Conservation (phyloP, 2,329 filamentous ascomycete species). For the Monilinia polystroma region DNA sequence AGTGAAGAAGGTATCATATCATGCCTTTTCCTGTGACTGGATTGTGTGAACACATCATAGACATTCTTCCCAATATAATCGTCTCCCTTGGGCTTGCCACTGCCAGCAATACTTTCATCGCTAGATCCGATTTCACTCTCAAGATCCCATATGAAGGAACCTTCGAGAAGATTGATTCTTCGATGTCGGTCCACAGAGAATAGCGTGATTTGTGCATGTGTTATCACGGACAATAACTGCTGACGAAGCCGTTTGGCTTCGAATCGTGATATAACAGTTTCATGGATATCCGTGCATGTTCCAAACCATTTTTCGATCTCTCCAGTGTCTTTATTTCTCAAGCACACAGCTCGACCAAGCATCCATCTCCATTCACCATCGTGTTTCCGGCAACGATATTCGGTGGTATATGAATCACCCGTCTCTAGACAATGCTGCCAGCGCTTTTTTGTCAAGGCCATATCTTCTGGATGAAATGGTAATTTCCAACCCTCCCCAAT, state of each 20-base stretch:
- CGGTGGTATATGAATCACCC: slow-evolving; percentile 66
- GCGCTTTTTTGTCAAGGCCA: slow-evolving; percentile 51
- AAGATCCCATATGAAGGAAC: slow-evolving; percentile 56
- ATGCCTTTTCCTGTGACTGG: slow-evolving; percentile 19
- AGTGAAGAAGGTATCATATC: slow-evolving; percentile 47
- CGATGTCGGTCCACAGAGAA: slow-evolving; percentile 67
- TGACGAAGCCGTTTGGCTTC: slow-evolving; percentile 64
- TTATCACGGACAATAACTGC: slow-evolving; percentile 70
- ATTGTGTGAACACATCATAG: slow-evolving; percentile 59
- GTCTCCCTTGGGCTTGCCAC: slow-evolving; percentile 31
- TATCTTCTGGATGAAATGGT: slow-evolving; percentile 70
- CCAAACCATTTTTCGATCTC: slow-evolving; percentile 78
- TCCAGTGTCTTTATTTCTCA: slow-evolving; percentile 63
- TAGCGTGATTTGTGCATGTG: slow-evolving; percentile 72
- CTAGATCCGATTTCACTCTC: slow-evolving; percentile 37
- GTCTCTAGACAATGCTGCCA: slow-evolving; percentile 66
- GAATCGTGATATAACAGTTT: slow-evolving; percentile 67
- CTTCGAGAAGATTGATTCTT: slow-evolving; percentile 68
- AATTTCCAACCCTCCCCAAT: slow-evolving; percentile 61
- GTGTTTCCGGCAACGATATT: slow-evolving; percentile 67
- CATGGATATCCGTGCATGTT: slow-evolving; percentile 77
- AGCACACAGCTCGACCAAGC: slow-evolving; percentile 67
- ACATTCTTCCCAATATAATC: slow-evolving; percentile 58
- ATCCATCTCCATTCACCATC: slow-evolving; percentile 78
- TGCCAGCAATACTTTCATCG: slow-evolving; percentile 40